Base-by-base conservation (phyloP, 768 basidiomycete species). In the Podaxis sp. region DNA sequence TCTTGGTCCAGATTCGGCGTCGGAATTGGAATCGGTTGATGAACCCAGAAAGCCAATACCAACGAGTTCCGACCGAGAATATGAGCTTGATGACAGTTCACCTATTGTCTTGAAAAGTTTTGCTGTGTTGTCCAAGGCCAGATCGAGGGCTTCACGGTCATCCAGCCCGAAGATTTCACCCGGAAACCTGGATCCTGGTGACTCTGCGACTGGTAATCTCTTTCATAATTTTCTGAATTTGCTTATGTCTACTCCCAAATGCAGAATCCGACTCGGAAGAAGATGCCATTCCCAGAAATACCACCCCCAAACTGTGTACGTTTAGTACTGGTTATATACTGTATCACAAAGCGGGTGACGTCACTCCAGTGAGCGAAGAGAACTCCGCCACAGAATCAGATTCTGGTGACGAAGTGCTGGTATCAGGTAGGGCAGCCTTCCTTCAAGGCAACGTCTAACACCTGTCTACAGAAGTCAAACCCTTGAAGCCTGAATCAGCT, bases 321-420 rank as follows among this genome's bases (percentile, higher is more conserved):
- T 43, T 57, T 55, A 53, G 46, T 7, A 36, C 22, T 8, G 9
- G 25, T 50, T 52, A 40, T 43, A 11, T 24, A 12, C 29, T 17
- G 38, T 38, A 8, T 24, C 49, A 36, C 54, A 40, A 56, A n/a
- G 55, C 60, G 50, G 47, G 13, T 3, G 33, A 46, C 66, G 66
- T 25, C n/a, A 46, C 40, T 37, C 58, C 50, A n/a, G 46, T 24
- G 22, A 53, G 24, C 22, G 61, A 66, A n/a, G 66, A 68, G 15
- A 69, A 74, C 53, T 73, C 72, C 17, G 69, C 61, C 11, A 74
- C 72, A 24, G 77, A 88, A 66, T 72, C 83, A 8, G 79, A 75
- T 29, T 66, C 68, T 27, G 67, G 66, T 15, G 52, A 19, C 2
- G 70, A 73, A 22, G 61, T 65, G 5, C 29, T 38, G 13, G 13